Evolutionary conservation across 345 rosid species (phyloP).

Genomic region (Trapa bicornis): DNA sequence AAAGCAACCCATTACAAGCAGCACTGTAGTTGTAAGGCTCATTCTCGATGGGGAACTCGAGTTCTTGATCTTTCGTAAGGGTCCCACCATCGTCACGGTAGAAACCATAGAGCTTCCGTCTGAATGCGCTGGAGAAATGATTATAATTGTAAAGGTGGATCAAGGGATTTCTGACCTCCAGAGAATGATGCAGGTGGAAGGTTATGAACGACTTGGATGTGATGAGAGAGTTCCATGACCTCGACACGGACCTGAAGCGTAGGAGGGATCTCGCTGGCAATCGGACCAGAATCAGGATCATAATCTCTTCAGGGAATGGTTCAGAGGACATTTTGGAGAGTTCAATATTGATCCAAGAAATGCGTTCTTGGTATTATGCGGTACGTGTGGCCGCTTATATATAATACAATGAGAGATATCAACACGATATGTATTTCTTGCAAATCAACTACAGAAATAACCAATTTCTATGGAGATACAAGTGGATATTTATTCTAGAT

Average conservation of each 20-base stretch:
- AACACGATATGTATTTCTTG: too few relatives aligned
- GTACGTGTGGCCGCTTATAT: too few relatives aligned
- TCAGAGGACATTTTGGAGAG: not conserved
- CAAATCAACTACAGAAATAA: too few relatives aligned
- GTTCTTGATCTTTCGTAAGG: slow-evolving; percentile 3
- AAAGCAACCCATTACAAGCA: slow-evolving; percentile 12
- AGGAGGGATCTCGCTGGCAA: slow-evolving; percentile 11
- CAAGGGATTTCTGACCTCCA: not conserved
- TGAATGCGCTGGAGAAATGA: not conserved
- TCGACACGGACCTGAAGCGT: slow-evolving; percentile 14
- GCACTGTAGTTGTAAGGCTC: slow-evolving; percentile 7
- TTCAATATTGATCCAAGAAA: too few relatives aligned
- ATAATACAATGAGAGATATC: too few relatives aligned
- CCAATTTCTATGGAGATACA: too few relatives aligned
- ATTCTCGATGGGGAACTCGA: slow-evolving; percentile 8
- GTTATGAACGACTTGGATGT: slow-evolving; percentile 7
- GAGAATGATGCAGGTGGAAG: not conserved
- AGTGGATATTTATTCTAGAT: too few relatives aligned
- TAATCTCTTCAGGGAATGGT: slow-evolving; percentile 8
- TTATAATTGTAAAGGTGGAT: not conserved
- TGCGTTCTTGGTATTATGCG: too few relatives aligned
- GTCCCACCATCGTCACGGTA: slow-evolving; percentile 1
- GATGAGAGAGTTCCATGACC: slow-evolving; percentile 11
- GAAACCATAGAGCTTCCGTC: slow-evolving; percentile 7
- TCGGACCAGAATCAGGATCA: slow-evolving; percentile 7